Base-by-base conservation (phyloP, 768 basidiomycete genomes). In the Scleroderma bovista region DNA sequence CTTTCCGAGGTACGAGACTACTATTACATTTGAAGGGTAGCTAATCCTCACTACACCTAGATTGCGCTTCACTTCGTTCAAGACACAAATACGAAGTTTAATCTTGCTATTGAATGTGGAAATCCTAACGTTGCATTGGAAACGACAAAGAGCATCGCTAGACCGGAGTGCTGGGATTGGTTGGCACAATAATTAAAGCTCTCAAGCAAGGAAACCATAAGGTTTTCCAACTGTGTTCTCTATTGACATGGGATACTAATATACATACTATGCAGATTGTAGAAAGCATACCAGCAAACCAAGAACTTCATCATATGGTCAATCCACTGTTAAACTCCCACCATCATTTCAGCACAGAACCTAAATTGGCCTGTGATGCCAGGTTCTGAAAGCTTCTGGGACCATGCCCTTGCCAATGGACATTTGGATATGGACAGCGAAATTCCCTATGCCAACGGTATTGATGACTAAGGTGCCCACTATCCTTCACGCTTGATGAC, bases 21-120 rank as follows among this genome's bases (percentile, higher is more conserved):
- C n/a, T n/a, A n/a, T 29, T 40, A 15, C 9, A 16, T 37, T 3
- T 44, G 1, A 32, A 5, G 10, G 11, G 24, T 8, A 19, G 6
- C 7, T 20, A 24, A 22, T 16, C 29, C n/a, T 26, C 15, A 9
- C 19, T 8, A 50, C 17, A 9, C 29, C 7, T 50, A 93, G 91
- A 96, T 99, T 63, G 96, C 96, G 8, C 74, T 99, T 31, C 93
- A 99, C 67, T 99, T 99, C 60, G 96, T 99, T 15, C 91, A 99
- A 73, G 96, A 99, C 68, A 94, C 90, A 60, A 95, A 88, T 54
- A 98, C 94, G 2, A 78, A 93, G 22, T 99, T 99, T 58, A 95
- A 98, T 66, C 81, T 99, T 48, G 96, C 96, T 3, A 87, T 99
- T 54, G 96, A 98, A 68, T 98, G 96, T 60, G 96, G 96, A 19